These are phyloP conservation scores for Aspergillus indologenus DNA, from an alignment of 495 filamentous ascomycete genomes.

Conservation along the genomic window DNA sequence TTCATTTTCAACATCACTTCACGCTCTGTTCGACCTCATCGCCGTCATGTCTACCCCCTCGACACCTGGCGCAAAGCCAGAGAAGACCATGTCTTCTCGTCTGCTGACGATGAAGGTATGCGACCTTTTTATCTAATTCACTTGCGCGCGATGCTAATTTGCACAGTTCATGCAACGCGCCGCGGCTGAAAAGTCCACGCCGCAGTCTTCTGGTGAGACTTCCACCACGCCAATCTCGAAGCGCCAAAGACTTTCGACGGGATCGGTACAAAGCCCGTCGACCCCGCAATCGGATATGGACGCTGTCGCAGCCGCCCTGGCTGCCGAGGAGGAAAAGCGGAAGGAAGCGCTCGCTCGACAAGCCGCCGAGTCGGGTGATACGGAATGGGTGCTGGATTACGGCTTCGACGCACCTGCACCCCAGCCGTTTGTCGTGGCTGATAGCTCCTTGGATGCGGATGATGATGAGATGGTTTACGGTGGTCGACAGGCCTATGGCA, in stretches of 20 bases:
- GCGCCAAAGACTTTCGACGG: conserved; percentile 41
- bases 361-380: conserved; percentile 75
- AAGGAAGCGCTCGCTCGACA: conserved; percentile 65
- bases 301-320: conserved; percentile 66
- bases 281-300: conserved; percentile 45
- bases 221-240: conserved; percentile 35
- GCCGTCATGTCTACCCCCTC: conserved; percentile 36
- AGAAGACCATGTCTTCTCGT: conserved; percentile 82
- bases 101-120: conserved; percentile 86
- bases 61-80: conserved; percentile 36
- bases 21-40: conserved; percentile 8
- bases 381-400: conserved; percentile 73
- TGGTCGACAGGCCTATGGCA: conserved; percentile 40
- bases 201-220: conserved; percentile 34
- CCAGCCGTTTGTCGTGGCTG: conserved; percentile 33
- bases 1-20: conserved; percentile 4
- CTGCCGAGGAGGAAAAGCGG: conserved; percentile 71
- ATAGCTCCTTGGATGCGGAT: conserved; percentile 38
- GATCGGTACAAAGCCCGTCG: conserved; percentile 23
- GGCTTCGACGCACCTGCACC: conserved; percentile 18
- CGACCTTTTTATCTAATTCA: neutral
- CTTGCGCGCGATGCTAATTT: neutral
- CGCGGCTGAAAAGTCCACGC: conserved; percentile 53
- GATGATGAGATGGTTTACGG: conserved; percentile 29
- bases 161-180: conserved; percentile 91